Evolutionary conservation across 2,329 filamentous ascomycete genomes (phyloP).

Genomic region (Ceratocystiopsis minuta): DNA sequence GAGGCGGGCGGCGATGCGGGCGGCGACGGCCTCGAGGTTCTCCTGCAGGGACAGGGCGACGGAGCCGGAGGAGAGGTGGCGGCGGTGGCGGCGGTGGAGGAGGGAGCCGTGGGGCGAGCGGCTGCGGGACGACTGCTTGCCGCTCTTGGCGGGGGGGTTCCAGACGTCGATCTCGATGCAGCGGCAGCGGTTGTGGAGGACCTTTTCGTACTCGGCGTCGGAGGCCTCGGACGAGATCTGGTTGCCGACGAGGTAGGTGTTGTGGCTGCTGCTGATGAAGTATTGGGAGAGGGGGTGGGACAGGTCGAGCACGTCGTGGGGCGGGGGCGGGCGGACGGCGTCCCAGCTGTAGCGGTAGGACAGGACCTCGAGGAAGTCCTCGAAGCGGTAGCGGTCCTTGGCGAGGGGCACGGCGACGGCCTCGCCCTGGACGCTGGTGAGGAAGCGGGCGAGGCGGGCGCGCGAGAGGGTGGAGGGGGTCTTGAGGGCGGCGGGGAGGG

Average conservation of each 20-base stretch:
- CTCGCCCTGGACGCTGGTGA: conserved; percentile 32
- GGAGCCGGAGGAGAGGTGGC: conserved; percentile 24
- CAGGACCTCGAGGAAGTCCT: conserved; percentile 34
- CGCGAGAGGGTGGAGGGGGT: conserved; percentile 14
- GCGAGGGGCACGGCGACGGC: conserved; percentile 15
- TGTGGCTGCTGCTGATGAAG: conserved; percentile 88
- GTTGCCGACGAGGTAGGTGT: conserved; percentile 79
- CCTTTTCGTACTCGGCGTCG: conserved; percentile 59
- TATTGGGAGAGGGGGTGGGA: conserved; percentile 66
- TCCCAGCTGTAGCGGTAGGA: conserved; percentile 24
- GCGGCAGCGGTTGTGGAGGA: conserved; percentile 59
- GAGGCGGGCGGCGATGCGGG: conserved; percentile 7
- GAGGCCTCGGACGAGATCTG: conserved; percentile 66
- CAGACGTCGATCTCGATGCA: conserved; percentile 94
- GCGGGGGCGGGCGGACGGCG: conserved; percentile 20
- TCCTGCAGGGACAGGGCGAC: conserved; percentile 21
- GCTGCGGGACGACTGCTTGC: conserved; percentile 7
- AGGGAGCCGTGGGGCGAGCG: no score
- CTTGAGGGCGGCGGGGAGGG: background rate
- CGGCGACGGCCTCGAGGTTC: conserved; percentile 15
- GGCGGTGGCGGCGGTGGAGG: conserved; percentile 18
- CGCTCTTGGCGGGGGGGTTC: conserved; percentile 43
- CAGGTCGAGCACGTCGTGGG: conserved; percentile 31
- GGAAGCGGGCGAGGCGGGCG: conserved; percentile 27
- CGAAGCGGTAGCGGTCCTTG: conserved; percentile 24